These are phyloP conservation scores for Emergomyces pasteurianus DNA, from an alignment of 2,329 filamentous ascomycete species.

Conservation along the genomic window DNA sequence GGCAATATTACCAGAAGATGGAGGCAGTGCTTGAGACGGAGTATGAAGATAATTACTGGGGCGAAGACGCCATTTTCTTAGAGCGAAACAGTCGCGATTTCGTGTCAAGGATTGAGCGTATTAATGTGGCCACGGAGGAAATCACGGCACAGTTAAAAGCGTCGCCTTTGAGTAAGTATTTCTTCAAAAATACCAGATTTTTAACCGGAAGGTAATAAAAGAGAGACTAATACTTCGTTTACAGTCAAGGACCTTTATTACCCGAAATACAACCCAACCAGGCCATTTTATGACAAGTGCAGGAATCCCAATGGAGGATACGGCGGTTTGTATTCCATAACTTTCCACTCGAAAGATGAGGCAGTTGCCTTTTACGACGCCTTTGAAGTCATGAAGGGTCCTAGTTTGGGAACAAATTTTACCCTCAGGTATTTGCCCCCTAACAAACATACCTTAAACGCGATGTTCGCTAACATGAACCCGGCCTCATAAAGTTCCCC, in stretches of 20 bases:
- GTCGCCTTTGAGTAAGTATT: constrained; percentile 39
- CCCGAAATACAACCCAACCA: constrained; percentile 63
- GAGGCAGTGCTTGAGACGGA: constrained; percentile 52
- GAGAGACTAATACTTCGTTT: constrained; percentile 4
- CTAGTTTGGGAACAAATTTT: constrained; percentile 93
- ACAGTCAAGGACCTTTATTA: constrained; percentile 73
- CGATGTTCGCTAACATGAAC: background rate
- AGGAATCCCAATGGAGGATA: constrained; percentile 67
- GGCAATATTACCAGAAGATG: constrained; percentile 58
- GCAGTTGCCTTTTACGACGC: constrained; percentile 76
- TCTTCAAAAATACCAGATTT: background rate
- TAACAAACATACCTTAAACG: background rate
- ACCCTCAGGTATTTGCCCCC: constrained; percentile 49
- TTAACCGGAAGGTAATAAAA: background rate
- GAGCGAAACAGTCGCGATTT: constrained; percentile 96
- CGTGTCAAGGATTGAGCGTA: constrained; percentile 63
- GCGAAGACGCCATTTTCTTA: constrained; percentile 86
- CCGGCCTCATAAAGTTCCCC: constrained; percentile 49
- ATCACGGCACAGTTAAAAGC: constrained; percentile 60
- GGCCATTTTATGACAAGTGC: constrained; percentile 65
- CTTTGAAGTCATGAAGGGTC: constrained; percentile 81
- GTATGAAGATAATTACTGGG: constrained; percentile 87
- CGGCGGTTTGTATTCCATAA: constrained; percentile 76
- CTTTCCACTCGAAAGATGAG: constrained; percentile 57
- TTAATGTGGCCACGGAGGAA: constrained; percentile 74